A percentile compares a stretch with the other conserved stretches of the same genome.
Evolutionary conservation across 2,329 filamentous ascomycete genomes (phyloP).

Genomic region (Trichophaea hybrida): DNA sequence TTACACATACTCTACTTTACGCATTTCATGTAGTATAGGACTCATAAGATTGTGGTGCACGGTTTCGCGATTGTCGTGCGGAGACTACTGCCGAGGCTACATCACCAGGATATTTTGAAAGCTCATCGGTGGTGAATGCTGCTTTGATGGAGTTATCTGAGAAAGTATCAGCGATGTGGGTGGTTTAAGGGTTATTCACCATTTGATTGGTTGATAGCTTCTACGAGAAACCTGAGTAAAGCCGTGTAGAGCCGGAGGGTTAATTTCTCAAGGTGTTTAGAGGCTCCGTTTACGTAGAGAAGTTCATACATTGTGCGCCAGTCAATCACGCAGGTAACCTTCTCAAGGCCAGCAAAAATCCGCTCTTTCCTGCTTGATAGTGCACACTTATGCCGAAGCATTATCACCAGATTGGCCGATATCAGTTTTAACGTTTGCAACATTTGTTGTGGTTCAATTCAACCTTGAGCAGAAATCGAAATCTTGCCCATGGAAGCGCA

Average conservation of each 20-base stretch:
- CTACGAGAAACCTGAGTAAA: neutral
- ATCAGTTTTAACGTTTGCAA: neutral
- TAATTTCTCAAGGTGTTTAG: neutral
- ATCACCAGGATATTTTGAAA: neutral
- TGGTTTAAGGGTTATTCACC: neutral
- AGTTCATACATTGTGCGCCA: neutral
- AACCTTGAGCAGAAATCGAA: conserved; percentile 27
- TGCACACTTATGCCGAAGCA: neutral
- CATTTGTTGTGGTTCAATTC: neutral
- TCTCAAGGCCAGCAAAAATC: conserved; percentile 1
- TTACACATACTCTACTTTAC: too few species aligned
- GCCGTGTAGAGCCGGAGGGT: neutral
- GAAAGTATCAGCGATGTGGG: neutral
- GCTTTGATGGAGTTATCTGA: neutral
- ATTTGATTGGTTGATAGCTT: neutral
- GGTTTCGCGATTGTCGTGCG: too few species aligned
- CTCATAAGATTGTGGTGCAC: too few species aligned
- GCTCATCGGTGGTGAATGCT: neutral
- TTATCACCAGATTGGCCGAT: too few species aligned
- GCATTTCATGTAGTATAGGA: too few species aligned
- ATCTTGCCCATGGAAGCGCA: conserved; percentile 28
- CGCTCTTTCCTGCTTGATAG: neutral
- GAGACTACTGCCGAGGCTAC: too few species aligned
- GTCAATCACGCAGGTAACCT: neutral
- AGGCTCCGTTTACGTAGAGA: neutral